phyloP scores from a whole-genome alignment of 2,329 filamentous ascomycete species.

The Monosporascus sp. region DNA sequence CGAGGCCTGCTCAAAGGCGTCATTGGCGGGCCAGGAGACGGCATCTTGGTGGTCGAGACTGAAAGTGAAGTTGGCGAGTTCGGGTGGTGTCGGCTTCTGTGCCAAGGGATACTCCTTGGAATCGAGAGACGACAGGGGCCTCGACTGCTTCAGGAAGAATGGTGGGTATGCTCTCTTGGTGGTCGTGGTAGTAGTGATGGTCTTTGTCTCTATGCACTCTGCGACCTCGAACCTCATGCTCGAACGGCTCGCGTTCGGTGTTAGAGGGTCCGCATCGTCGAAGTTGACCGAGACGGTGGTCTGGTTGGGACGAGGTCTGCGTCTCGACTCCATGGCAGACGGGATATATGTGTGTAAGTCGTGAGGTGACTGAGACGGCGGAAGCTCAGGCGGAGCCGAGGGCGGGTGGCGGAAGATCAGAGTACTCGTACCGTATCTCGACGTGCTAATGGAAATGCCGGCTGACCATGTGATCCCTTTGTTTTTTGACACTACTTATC shows the following conservation, averaged over 20 bases:
- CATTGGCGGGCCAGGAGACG: conserved; percentile 24
- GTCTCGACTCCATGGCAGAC: conserved; percentile 14
- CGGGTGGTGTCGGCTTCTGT: conserved; percentile 71
- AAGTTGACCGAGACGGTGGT: conserved; percentile 44
- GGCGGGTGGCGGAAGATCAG: background rate
- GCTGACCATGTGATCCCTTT: too few relatives aligned
- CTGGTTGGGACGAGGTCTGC: conserved; percentile 33
- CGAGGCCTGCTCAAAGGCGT: conserved; percentile 13
- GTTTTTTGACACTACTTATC: too few relatives aligned
- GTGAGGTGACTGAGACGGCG: too few relatives aligned
- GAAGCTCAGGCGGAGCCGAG: too few relatives aligned
- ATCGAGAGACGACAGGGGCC: conserved; percentile 67
- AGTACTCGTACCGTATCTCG: too few relatives aligned
- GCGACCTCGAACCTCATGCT: conserved; percentile 52
- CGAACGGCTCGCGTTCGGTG: conserved; percentile 27
- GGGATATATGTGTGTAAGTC: conserved; percentile 5
- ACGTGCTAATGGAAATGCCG: too few relatives aligned
- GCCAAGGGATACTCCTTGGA: conserved; percentile 88
- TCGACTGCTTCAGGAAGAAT: conserved; percentile 70
- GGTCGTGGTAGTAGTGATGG: conserved; percentile 86
- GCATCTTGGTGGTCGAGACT: conserved; percentile 59
- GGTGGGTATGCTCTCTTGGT: conserved; percentile 81
- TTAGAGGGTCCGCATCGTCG: conserved; percentile 33
- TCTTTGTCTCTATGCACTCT: conserved; percentile 64
- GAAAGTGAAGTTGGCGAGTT: conserved; percentile 73